phyloP scores from a whole-genome alignment of 768 basidiomycete genomes.

The Hygrophorus pudorinus region DNA sequence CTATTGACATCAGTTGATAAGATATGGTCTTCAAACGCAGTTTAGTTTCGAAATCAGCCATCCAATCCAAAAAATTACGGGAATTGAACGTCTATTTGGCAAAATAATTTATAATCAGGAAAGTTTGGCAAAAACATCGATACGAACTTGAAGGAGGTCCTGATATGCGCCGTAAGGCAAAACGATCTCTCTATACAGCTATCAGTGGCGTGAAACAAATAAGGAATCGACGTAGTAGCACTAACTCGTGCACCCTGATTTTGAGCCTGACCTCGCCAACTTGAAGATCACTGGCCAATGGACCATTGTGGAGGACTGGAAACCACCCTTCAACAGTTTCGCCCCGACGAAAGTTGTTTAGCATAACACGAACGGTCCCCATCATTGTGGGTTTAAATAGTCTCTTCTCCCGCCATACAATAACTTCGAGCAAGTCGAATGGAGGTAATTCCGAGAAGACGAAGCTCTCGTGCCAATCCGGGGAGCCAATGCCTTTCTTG shows the following conservation, averaged over 20 bases:
- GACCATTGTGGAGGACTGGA: constrained; percentile 50
- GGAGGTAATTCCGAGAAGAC: constrained; percentile 67
- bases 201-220: constrained; percentile 3
- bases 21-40: constrained; percentile 57
- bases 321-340: constrained; percentile 81
- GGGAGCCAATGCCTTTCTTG: constrained; percentile 53
- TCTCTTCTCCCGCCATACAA: constrained; percentile 63
- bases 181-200: constrained; percentile 56
- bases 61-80: constrained; percentile 66
- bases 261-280: constrained; percentile 71
- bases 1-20: constrained; percentile 54
- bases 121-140: not conserved
- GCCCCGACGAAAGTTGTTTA: constrained; percentile 63
- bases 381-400: constrained; percentile 42
- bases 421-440: constrained; percentile 59
- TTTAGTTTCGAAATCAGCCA: constrained; percentile 58
- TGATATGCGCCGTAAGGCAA: constrained; percentile 59
- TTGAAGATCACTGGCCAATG: constrained; percentile 41
- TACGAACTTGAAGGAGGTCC: constrained; percentile 45
- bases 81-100: constrained; percentile 37
- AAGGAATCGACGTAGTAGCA: constrained; percentile 6
- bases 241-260: constrained; percentile 67
- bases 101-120: not conserved
- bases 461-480: constrained; percentile 82
- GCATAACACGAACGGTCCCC: constrained; percentile 54